Evolutionary conservation across 192 early-diverging fungal genomes (phyloP), one percentile per base, ranked within the genome.

Genomic region (Diversispora epigaea): DNA sequence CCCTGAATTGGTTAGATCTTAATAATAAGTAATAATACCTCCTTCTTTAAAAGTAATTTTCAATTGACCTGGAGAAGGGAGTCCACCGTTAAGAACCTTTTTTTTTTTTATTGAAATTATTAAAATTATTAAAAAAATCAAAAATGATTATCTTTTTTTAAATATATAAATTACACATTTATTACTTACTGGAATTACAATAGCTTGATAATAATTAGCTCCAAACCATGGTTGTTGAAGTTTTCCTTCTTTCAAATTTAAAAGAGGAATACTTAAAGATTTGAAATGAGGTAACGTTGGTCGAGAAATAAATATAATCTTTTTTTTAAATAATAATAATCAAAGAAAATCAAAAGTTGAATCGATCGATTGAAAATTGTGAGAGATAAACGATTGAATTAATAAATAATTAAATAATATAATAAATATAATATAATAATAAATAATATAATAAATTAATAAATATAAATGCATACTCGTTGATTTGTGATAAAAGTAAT

Each of bases 221-320:
- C 75, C 78, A 77, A 88, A 87, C 86, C 86, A 87, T 15, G 87
- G 86, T 61, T 88, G 87, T 22, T 79, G 60, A 41, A 86, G 72
- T 25, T 76, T 82, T 10, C 86, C 83, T 11, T 80, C 65, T 65
- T 78, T 84, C 15, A 81, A 47, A 40, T 74, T 67, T 21, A 79
- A 52, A n/a, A 83, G 25, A 4, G 82, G 82, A 4, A 83, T 49
- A 52, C 78, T 81, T 12, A 83, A 46, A 11, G 77, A 79, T 39
- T 76, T 73, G 10, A 83, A 57, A 11, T 54, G 45, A 7, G 58
- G 49, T 1, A 76, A 39, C 15, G 77, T n/a, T 32, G 56, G 66
- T 15, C 45, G 22, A 12, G 75, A 67, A 57, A 79, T 32, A 71
- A 76, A 83, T 22, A 81, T 65, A 19, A 79, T 67, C 81, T 82